A percentile compares a stretch with the other conserved stretches of the same genome.
These are phyloP conservation scores for Ambrosia trifida DNA, from an alignment of 129 eudicot species.

Conservation along the genomic window DNA sequence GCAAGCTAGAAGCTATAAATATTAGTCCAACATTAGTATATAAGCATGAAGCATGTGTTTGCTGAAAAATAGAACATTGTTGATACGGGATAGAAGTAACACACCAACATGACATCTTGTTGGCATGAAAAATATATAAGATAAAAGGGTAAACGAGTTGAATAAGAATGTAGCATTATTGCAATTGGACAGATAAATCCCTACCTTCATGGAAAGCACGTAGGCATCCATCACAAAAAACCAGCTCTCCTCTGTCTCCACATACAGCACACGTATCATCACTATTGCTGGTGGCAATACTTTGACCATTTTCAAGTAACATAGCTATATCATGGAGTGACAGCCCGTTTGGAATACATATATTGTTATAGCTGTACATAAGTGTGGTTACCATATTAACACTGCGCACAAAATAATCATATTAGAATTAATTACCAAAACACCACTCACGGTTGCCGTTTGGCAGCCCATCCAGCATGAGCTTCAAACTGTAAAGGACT, in stretches of 20 bases:
- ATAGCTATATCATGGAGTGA: constrained; percentile 89
- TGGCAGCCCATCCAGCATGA: constrained; percentile 97
- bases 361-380: constrained; percentile 75
- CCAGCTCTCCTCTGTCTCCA: constrained; percentile 81
- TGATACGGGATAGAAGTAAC: constrained; percentile 1
- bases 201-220: constrained; percentile 91
- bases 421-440: constrained; percentile 6
- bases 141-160: not conserved
- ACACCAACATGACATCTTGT: constrained; percentile 18
- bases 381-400: not conserved
- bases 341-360: constrained; percentile 66
- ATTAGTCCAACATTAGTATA: constrained; percentile 18
- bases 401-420: not conserved
- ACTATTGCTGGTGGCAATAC: constrained; percentile 56
- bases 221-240: constrained; percentile 82
- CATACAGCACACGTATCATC: constrained; percentile 97
- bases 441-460: constrained; percentile 92
- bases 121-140: not conserved
- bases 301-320: constrained; percentile 80
- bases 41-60: not conserved
- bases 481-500: constrained; percentile 98
- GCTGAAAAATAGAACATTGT: not conserved
- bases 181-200: constrained; percentile 16
- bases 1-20: constrained; percentile 38
- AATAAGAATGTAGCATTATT: not conserved